Percentiles rank a stretch among this genome's conserved stretches.
Conservation (phyloP, 345 rosid genomes). For the Populus nigra region DNA sequence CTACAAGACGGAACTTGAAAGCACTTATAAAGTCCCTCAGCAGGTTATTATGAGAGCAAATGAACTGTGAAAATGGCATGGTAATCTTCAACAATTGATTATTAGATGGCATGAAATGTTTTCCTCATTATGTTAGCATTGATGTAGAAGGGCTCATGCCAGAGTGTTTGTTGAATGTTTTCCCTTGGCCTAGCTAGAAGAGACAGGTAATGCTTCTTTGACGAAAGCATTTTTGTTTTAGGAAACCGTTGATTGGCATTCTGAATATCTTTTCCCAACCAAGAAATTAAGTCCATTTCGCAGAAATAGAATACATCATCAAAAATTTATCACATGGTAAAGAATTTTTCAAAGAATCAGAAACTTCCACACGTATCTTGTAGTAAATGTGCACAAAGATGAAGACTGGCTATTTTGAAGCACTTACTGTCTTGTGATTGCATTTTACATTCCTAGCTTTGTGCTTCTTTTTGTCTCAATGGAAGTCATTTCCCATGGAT, state of each 20-base stretch:
- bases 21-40: conserved; percentile 92
- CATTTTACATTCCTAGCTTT: neutral
- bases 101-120: neutral
- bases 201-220: neutral
- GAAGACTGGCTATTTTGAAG: neutral
- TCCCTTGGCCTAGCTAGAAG: neutral
- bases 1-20: conserved; percentile 80
- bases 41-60: conserved; percentile 61
- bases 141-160: neutral
- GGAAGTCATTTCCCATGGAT: neutral
- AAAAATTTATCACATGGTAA: neutral
- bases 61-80: neutral
- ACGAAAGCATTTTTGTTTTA: neutral
- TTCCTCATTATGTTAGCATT: neutral
- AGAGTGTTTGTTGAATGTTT: neutral
- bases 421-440: neutral
- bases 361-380: neutral
- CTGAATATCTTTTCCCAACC: neutral
- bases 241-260: neutral
- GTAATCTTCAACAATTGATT: neutral
- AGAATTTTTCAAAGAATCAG: neutral
- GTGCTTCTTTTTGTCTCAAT: neutral
- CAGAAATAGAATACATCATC: neutral
- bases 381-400: neutral
- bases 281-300: neutral